A percentile compares a stretch with the other conserved stretches of the same genome.
Conservation (phyloP, 176 grass and related monocot genomes). For the Ananas comosus region DNA sequence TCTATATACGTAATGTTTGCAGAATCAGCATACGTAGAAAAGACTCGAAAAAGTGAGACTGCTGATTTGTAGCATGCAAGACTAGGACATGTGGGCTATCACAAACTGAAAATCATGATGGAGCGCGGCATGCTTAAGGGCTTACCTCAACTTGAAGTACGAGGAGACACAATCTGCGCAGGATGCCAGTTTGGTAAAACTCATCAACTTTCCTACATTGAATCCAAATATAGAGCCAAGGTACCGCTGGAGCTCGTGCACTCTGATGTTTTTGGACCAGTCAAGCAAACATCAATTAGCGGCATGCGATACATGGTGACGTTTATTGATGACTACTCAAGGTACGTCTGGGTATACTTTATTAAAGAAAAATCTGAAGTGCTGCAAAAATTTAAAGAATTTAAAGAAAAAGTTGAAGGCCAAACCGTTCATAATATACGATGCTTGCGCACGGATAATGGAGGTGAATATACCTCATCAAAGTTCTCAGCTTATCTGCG, state of each 20-base stretch:
- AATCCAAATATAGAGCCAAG: neutral
- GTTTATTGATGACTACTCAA: neutral
- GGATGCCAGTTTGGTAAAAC: too few species aligned
- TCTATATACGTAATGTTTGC: neutral
- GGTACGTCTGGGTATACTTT: conserved; percentile 4
- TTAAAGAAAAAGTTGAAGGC: conserved; percentile 20
- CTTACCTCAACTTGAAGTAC: neutral
- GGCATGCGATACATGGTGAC: neutral
- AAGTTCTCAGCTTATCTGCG: conserved; percentile 15
- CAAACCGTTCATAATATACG: neutral
- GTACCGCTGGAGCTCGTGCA: conserved; percentile 15
- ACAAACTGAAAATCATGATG: conserved; percentile 10
- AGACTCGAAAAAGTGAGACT: neutral
- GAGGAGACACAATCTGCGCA: neutral
- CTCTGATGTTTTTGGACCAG: conserved; percentile 15
- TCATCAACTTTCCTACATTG: neutral
- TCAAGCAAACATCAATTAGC: neutral
- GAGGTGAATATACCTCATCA: conserved; percentile 1
- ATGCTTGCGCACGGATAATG: conserved; percentile 9
- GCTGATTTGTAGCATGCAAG: neutral
- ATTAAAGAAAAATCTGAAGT: conserved; percentile 11
- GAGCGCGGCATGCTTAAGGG: conserved; percentile 9
- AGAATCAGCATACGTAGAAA: neutral
- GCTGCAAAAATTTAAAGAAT: conserved; percentile 12
- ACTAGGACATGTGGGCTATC: neutral